Evolutionary conservation across 305 asterid genomes (phyloP).

Genomic region (Ajuga reptans): DNA sequence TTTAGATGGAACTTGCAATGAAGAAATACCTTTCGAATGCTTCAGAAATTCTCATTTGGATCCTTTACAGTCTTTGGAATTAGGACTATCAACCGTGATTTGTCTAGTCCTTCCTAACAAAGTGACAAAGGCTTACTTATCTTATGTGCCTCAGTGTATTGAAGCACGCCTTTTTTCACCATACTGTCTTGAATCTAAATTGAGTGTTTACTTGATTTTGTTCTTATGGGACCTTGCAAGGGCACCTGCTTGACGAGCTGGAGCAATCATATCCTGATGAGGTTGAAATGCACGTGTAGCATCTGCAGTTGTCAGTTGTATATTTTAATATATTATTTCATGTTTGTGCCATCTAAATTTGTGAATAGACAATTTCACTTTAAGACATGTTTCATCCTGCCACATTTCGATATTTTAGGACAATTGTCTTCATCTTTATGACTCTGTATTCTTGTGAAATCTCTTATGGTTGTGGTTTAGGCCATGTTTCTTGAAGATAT

Average conservation of each 20-base stretch:
- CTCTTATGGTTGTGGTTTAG: too few relatives aligned
- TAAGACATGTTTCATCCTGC: too few relatives aligned
- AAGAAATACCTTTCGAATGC: not conserved
- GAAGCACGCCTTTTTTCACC: not conserved
- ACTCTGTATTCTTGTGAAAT: too few relatives aligned
- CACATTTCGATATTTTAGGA: too few relatives aligned
- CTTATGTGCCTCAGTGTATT: not conserved
- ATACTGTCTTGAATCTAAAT: not conserved
- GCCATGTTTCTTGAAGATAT: too few relatives aligned
- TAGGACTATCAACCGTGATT: not conserved
- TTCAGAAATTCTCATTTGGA: not conserved
- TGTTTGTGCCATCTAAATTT: not conserved
- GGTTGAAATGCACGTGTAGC: constrained; percentile 18
- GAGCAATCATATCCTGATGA: constrained; percentile 22
- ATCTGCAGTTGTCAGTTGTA: constrained; percentile 22
- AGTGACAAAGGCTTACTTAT: too few relatives aligned
- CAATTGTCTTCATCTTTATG: too few relatives aligned
- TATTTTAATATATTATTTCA: not conserved
- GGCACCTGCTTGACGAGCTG: constrained; percentile 19
- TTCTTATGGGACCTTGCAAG: constrained; percentile 7
- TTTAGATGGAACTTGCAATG: not conserved
- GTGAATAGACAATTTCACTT: too few relatives aligned
- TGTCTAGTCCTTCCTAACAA: not conserved
- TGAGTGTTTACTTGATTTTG: not conserved
- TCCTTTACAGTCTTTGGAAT: not conserved